Conservation (phyloP, 202 grass and related monocot species). For the Schoenoplectus tabernaemontani region DNA sequence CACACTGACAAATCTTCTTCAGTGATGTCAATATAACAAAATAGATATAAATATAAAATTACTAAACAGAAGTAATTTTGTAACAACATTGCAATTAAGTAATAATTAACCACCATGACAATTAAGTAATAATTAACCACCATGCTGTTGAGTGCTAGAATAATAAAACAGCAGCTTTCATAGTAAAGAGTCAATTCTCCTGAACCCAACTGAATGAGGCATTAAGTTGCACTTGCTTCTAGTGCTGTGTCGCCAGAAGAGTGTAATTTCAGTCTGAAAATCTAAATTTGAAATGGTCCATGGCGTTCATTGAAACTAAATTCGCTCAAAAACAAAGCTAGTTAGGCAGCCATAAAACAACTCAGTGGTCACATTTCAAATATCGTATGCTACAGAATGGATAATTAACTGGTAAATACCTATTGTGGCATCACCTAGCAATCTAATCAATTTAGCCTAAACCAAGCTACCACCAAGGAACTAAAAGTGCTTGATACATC, state of each 20-base stretch:
- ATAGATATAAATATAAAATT: too few species aligned
- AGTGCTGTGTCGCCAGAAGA: neutral
- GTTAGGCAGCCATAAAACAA: neutral
- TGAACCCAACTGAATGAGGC: neutral
- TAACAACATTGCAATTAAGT: too few species aligned
- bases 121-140: too few species aligned
- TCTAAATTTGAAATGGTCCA: neutral
- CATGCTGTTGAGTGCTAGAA: too few species aligned
- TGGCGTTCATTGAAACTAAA: neutral
- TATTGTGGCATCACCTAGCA: neutral
- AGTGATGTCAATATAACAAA: too few species aligned
- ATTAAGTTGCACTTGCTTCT: neutral
- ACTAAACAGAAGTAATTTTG: too few species aligned
- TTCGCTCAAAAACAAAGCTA: neutral
- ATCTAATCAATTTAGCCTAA: constrained; percentile 9
- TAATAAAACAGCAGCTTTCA: constrained; percentile 1
- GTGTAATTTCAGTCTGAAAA: neutral
- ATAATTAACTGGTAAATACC: neutral
- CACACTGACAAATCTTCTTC: too few species aligned
- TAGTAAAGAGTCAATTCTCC: neutral
- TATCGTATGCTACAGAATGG: neutral
- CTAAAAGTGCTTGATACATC: neutral
- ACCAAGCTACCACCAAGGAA: neutral
- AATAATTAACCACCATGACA: too few species aligned
- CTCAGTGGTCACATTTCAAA: neutral